Evolutionary conservation across 345 rosid genomes (phyloP).

Genomic region (Dimocarpus longan): DNA sequence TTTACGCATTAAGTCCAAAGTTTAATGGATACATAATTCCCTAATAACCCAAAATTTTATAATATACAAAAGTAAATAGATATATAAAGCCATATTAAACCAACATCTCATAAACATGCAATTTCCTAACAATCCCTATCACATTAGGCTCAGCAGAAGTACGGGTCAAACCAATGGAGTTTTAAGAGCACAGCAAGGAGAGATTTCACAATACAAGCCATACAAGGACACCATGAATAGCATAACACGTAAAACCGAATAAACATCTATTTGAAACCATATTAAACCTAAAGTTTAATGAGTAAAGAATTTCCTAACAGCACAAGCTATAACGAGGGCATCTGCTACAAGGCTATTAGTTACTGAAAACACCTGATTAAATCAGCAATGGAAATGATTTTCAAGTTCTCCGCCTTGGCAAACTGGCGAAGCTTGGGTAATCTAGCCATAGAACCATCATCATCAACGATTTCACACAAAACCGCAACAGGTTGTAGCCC

Average conservation of each 20-base stretch:
- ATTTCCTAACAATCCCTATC: neutral
- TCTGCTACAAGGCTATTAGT: neutral
- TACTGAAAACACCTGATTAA: conserved; percentile 61
- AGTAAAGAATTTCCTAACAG: neutral
- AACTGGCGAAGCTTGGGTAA: conserved; percentile 77
- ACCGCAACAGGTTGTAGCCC: conserved; percentile 81
- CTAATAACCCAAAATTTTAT: neutral
- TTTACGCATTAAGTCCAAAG: neutral
- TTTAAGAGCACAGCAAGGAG: neutral
- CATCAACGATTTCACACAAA: conserved; percentile 88
- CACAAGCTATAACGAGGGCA: neutral
- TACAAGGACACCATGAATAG: neutral
- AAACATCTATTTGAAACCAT: neutral
- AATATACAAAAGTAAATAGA: neutral
- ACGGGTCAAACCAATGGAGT: neutral
- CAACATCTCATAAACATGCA: neutral
- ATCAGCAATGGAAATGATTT: conserved; percentile 83
- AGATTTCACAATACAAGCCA: neutral
- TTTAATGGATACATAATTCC: neutral
- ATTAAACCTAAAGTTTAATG: neutral
- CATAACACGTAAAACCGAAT: neutral
- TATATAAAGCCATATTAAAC: neutral
- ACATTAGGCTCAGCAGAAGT: neutral
- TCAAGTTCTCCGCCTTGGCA: conserved; percentile 61
- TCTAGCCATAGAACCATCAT: conserved; percentile 99